Conservation (phyloP, 2,329 filamentous ascomycete genomes). For the Ceratocystis lukuohia region DNA sequence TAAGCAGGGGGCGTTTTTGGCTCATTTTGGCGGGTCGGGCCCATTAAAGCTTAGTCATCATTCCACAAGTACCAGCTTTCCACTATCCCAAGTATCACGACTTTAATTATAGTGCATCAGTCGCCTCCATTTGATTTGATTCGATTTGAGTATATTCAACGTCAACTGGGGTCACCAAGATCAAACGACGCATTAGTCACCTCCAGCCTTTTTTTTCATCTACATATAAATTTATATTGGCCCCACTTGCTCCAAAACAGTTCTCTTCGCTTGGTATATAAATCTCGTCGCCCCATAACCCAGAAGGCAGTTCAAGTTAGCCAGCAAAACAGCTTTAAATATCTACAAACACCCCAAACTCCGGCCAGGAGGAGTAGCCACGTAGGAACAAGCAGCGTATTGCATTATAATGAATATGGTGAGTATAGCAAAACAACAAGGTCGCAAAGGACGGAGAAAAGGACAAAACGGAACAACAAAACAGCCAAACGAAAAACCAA, state of each 20-base stretch:
- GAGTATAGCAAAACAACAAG: background rate
- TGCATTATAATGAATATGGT: background rate
- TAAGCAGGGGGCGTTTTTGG: background rate
- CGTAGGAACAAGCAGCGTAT: background rate
- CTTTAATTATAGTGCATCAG: too few relatives aligned
- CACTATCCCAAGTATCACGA: too few relatives aligned
- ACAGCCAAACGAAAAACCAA: background rate
- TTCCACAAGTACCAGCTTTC: background rate
- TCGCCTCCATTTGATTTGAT: too few relatives aligned
- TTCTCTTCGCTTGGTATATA: too few relatives aligned
- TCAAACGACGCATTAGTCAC: too few relatives aligned
- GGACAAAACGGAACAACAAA: background rate
- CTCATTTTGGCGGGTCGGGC: background rate
- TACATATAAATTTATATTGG: too few relatives aligned
- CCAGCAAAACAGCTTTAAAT: background rate
- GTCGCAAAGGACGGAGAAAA: background rate
- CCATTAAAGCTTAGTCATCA: slow-evolving; percentile 2
- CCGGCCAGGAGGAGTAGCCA: background rate
- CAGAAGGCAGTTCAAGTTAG: background rate
- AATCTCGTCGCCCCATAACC: background rate
- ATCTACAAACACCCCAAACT: background rate
- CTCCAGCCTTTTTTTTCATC: too few relatives aligned
- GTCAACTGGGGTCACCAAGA: too few relatives aligned
- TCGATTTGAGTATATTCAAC: too few relatives aligned
- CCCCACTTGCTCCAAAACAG: too few relatives aligned